Evolutionary conservation across 129 eudicot species (phyloP).

Genomic region (Saussurea involucrata): DNA sequence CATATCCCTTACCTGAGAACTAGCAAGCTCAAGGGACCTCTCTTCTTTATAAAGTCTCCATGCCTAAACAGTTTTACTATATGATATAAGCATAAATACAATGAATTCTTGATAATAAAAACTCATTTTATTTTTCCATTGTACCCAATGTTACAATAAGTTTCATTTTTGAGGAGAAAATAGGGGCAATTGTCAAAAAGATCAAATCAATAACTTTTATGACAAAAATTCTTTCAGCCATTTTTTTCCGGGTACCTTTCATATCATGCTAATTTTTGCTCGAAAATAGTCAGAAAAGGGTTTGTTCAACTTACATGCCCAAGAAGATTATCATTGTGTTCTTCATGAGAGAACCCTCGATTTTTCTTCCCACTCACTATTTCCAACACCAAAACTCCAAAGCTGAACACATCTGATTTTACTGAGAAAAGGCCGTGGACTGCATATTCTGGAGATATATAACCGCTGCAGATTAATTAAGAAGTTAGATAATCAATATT

Average conservation of each 20-base stretch:
- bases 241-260: too few species aligned
- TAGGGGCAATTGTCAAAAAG: not conserved
- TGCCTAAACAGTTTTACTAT: not conserved
- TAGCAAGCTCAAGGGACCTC: slow-evolving; percentile 12
- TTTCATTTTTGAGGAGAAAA: too few species aligned
- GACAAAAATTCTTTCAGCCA: too few species aligned
- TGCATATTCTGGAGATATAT: slow-evolving; percentile 20
- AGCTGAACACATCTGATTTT: slow-evolving; percentile 12
- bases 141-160: not conserved
- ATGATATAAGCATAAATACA: too few species aligned
- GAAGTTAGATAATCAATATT: not conserved
- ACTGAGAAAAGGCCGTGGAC: slow-evolving; percentile 7
- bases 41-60: slow-evolving; percentile 18
- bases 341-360: slow-evolving; percentile 10
- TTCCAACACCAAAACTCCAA: slow-evolving; percentile 12
- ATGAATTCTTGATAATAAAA: not conserved
- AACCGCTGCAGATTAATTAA: not conserved
- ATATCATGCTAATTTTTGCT: too few species aligned
- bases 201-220: too few species aligned
- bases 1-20: not conserved
- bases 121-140: too few species aligned
- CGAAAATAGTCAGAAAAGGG: too few species aligned
- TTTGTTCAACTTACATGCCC: slow-evolving; percentile 19
- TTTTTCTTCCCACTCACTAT: slow-evolving; percentile 19
- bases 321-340: slow-evolving; percentile 12